A percentile compares a stretch with the other conserved stretches of the same genome.
Evolutionary conservation across 306 rosid genomes (phyloP).

Genomic region (Leucaena leucocephala): DNA sequence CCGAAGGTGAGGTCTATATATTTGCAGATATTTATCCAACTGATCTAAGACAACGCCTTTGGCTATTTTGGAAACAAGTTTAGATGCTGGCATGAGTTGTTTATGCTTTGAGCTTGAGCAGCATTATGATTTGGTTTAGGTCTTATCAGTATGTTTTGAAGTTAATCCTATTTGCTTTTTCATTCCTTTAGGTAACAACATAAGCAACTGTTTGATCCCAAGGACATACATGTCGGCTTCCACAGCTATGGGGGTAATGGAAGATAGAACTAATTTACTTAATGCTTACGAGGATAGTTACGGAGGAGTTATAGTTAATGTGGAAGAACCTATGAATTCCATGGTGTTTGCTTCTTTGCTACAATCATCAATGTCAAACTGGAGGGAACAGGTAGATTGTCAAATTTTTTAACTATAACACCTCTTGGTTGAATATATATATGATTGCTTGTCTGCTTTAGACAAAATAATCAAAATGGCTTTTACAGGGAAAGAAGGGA

Average conservation of each 20-base stretch:
- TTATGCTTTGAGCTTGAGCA: background rate
- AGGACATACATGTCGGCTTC: constrained; percentile 31
- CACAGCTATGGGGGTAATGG: constrained; percentile 36
- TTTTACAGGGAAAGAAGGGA: constrained; percentile 73
- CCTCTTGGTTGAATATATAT: background rate
- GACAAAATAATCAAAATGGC: background rate
- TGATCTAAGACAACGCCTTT: background rate
- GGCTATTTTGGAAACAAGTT: background rate
- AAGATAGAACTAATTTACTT: constrained; percentile 31
- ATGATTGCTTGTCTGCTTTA: background rate
- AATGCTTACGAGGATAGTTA: constrained; percentile 55
- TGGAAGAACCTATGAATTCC: constrained; percentile 60
- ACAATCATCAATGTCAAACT: constrained; percentile 57
- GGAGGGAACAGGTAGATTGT: constrained; percentile 63
- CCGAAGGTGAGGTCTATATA: constrained; percentile 27
- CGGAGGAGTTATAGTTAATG: constrained; percentile 68
- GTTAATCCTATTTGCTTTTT: background rate
- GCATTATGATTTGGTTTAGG: background rate
- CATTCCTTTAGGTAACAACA: constrained; percentile 11
- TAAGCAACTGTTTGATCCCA: background rate
- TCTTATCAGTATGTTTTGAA: background rate
- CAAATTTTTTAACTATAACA: background rate
- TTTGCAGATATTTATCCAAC: background rate
- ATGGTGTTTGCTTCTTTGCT: constrained; percentile 53
- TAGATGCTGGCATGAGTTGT: background rate